Evolutionary conservation across 768 basidiomycete genomes (phyloP), one percentile per base, ranked within the genome.

Genomic region (Leccinum broughii): DNA sequence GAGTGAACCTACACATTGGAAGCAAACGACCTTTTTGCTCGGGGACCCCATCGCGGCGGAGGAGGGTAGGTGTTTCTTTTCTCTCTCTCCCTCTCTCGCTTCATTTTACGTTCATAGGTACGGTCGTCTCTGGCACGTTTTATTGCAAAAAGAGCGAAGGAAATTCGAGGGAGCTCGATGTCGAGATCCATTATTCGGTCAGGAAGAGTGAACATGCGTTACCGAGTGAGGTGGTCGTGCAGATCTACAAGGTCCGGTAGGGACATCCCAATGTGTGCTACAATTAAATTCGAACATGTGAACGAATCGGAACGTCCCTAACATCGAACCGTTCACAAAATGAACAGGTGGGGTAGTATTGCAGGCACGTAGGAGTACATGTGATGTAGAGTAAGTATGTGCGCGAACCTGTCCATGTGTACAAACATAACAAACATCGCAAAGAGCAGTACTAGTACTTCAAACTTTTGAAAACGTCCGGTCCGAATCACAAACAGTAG

Each of bases 1-100:
- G 66, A 95, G 92, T 59, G 84, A 85, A 24, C 86, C 92, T 11
- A 98, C 95, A 28, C 96, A 99, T 72, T 98, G 96, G 96, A 95
- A 94, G 72, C 96, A 99, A 70, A 94, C 95, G 0, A 66, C 93
- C 3, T 97, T 99, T 75, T 74, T 98, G 65, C 79, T 99, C 59
- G 78, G 83, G 51, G 86, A 94, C 57, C 90, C 93, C 0, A 83
- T 98, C 56, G 69, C 73, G n/a, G 86, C 91, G 2, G 80, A 83
- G 4, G 87, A 91, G 78, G 92, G 92, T 89, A 41, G 15, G 84
- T 74, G 3, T 2, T 15, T 24, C n/a, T 24, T 53, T 17, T 17
- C 37, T 41, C n/a, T n/a, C n/a, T 41, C 7, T 41, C 17, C 0
- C 15, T 35, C 22, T n/a, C 10, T 34, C 17, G 14, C 46, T 8